A percentile compares a stretch with the other conserved stretches of the same genome.
phyloP scores from a whole-genome alignment of 192 early-diverging fungal species.

The Coemansia sp. region DNA sequence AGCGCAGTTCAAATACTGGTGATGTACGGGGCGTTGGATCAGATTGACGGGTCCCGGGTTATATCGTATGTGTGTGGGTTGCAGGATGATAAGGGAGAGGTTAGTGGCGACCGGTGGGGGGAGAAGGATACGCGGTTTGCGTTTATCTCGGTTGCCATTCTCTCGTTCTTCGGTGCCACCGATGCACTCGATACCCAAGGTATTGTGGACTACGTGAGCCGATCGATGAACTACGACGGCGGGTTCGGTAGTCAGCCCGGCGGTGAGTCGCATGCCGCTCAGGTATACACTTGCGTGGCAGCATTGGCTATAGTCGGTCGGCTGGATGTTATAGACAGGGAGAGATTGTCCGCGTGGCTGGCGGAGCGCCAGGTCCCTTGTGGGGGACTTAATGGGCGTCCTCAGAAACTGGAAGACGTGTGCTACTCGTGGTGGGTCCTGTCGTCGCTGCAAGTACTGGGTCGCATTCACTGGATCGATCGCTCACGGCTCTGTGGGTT shows the following conservation, averaged over 20 bases:
- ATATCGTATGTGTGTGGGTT: constrained; percentile 65
- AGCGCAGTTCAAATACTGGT: constrained; percentile 87
- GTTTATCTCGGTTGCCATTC: constrained; percentile 77
- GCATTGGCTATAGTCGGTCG: constrained; percentile 79
- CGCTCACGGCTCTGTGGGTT: constrained; percentile 69
- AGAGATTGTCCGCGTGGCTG: constrained; percentile 90
- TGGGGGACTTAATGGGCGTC: constrained; percentile 94
- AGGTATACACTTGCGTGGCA: constrained; percentile 91
- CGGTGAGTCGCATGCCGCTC: constrained; percentile 89
- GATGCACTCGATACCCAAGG: constrained; percentile 66
- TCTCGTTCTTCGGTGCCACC: constrained; percentile 74
- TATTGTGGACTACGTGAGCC: constrained; percentile 68
- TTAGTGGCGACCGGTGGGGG: constrained; percentile 89
- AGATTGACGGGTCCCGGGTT: constrained; percentile 65
- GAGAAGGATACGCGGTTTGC: constrained; percentile 94
- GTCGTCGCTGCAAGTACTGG: constrained; percentile 81
- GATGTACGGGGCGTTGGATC: constrained; percentile 78
- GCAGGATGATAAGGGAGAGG: constrained; percentile 74
- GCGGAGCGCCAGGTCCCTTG: constrained; percentile 87
- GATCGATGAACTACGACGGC: constrained; percentile 94
- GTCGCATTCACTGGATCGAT: constrained; percentile 84
- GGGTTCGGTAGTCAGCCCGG: constrained; percentile 90
- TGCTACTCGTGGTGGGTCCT: constrained; percentile 99
- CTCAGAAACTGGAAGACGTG: constrained; percentile 95
- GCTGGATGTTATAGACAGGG: constrained; percentile 77